Evolutionary conservation across 1,139 yeast species (phyloP).

Genomic region (Saccharomyces hybrid): DNA sequence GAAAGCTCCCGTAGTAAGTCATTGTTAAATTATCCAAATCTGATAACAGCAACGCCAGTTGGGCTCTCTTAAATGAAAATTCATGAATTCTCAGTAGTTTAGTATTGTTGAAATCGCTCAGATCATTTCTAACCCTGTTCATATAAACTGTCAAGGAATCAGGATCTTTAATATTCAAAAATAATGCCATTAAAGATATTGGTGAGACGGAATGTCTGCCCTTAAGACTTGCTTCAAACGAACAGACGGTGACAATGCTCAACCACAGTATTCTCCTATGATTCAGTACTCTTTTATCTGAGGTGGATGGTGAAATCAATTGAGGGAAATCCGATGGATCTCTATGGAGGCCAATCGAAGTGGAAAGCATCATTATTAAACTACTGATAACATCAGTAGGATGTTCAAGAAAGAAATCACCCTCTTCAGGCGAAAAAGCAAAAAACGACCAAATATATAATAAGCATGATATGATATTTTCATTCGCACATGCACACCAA

Average conservation of each 20-base stretch:
- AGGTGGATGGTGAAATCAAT: constrained; percentile 11
- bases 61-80: constrained; percentile 19
- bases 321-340: constrained; percentile 28
- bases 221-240: constrained; percentile 25
- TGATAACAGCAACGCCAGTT: constrained; percentile 20
- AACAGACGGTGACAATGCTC: constrained; percentile 19
- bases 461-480: too few species aligned
- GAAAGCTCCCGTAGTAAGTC: constrained; percentile 18
- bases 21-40: constrained; percentile 22
- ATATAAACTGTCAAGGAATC: constrained; percentile 18
- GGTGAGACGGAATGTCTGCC: constrained; percentile 23
- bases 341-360: constrained; percentile 29
- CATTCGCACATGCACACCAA: too few species aligned
- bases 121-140: constrained; percentile 18
- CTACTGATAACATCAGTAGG: constrained; percentile 30
- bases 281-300: constrained; percentile 19
- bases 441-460: neutral
- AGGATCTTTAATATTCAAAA: constrained; percentile 16
- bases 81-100: constrained; percentile 16
- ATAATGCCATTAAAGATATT: constrained; percentile 15
- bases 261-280: constrained; percentile 29
- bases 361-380: constrained; percentile 23
- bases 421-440: constrained; percentile 31
- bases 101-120: constrained; percentile 9
- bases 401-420: constrained; percentile 28